Evolutionary conservation across 139 green algal species (phyloP).

Genomic region (Picochlorum sp.): DNA sequence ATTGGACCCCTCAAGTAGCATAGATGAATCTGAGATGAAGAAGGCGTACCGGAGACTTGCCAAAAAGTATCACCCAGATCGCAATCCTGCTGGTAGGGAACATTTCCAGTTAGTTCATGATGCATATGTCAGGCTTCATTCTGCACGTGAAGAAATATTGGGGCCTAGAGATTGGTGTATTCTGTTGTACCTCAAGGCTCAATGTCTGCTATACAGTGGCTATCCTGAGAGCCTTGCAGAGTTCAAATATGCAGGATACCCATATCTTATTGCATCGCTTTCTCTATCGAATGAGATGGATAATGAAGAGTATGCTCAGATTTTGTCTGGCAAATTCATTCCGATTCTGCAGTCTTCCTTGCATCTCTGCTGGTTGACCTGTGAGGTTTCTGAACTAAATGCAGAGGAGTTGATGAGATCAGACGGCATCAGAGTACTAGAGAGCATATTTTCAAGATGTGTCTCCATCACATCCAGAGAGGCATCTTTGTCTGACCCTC

Average conservation of each 20-base stretch:
- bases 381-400: constrained; percentile 63
- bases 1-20: constrained; percentile 28
- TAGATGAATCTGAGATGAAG: constrained; percentile 71
- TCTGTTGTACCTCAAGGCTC: constrained; percentile 68
- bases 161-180: constrained; percentile 73
- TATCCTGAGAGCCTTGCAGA: constrained; percentile 62
- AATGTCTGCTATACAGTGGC: constrained; percentile 77
- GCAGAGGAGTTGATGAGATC: constrained; percentile 77
- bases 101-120: constrained; percentile 72
- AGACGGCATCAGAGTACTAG: constrained; percentile 61
- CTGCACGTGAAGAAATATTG: constrained; percentile 34
- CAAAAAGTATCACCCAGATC: constrained; percentile 83
- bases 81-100: constrained; percentile 79
- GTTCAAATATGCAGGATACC: constrained; percentile 93
- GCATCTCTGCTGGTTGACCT: constrained; percentile 89
- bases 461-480: constrained; percentile 51
- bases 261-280: constrained; percentile 66
- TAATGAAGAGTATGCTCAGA: constrained; percentile 22
- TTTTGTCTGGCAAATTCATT: constrained; percentile 34
- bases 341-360: constrained; percentile 50
- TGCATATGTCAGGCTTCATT: constrained; percentile 82
- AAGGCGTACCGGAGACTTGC: constrained; percentile 69
- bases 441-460: constrained; percentile 60
- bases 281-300: not conserved
- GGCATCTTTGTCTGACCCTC: constrained; percentile 24